These are phyloP conservation scores for Rosa persica DNA, from an alignment of 306 rosid genomes.

Conservation along the genomic window DNA sequence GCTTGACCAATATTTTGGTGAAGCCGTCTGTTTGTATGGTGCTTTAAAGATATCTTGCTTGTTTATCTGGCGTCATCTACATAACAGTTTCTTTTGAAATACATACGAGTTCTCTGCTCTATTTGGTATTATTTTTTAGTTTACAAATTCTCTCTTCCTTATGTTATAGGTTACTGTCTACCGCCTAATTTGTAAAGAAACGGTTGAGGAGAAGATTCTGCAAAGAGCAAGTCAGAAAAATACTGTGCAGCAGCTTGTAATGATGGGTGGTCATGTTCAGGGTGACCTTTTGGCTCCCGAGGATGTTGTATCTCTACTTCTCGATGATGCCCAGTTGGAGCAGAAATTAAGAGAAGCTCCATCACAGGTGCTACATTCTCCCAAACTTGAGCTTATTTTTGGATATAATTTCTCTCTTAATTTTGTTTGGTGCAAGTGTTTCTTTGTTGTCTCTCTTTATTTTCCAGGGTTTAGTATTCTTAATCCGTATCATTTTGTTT, in stretches of 20 bases:
- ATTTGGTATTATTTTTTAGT: not conserved
- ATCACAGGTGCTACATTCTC: conserved; percentile 54
- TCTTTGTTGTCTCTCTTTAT: not conserved
- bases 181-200: conserved; percentile 95
- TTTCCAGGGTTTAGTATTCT: not conserved
- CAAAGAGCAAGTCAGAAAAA: conserved; percentile 96
- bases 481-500: conserved; percentile 15
- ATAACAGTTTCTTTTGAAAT: not conserved
- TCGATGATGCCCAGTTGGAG: conserved; percentile 93
- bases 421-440: not conserved
- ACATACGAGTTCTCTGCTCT: not conserved
- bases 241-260: conserved; percentile 97
- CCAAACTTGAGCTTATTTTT: not conserved
- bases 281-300: conserved; percentile 98
- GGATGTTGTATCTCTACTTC: conserved; percentile 93
- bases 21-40: not conserved
- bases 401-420: not conserved
- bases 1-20: not conserved
- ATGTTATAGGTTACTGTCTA: conserved; percentile 82
- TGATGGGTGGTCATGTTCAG: conserved; percentile 98
- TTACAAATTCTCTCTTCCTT: conserved; percentile 4
- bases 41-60: not conserved
- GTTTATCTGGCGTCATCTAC: not conserved
- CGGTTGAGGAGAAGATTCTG: conserved; percentile 98
- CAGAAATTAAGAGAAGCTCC: conserved; percentile 86